Conservation (phyloP, 2,329 filamentous ascomycete species). For the Xylariaceae sp. region DNA sequence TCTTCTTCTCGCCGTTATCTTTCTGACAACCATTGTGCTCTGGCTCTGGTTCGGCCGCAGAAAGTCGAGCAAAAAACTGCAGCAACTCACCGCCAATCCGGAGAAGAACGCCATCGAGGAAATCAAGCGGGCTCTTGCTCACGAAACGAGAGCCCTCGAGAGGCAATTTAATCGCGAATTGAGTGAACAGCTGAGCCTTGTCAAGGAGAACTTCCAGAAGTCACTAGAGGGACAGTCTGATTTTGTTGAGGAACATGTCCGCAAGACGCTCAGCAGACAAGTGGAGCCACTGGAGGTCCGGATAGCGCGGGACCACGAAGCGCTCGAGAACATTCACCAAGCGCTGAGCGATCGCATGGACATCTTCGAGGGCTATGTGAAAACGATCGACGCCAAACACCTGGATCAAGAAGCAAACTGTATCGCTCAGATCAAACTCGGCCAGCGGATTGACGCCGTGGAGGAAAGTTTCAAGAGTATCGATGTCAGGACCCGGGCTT, state of each 20-base stretch:
- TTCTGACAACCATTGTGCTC: constrained; percentile 14
- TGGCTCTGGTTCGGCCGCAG: constrained; percentile 14
- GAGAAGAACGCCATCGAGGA: constrained; percentile 15
- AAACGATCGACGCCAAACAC: constrained; percentile 26
- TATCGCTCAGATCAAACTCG: constrained; percentile 22
- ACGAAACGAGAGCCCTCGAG: constrained; percentile 20
- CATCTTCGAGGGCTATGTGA: constrained; percentile 24
- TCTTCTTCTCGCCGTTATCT: constrained; percentile 13
- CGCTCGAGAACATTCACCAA: constrained; percentile 23
- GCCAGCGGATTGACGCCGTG: constrained; percentile 22
- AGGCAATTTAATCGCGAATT: constrained; percentile 18
- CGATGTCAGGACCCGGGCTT: constrained; percentile 22
- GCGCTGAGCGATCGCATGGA: constrained; percentile 24
- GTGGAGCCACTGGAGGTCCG: constrained; percentile 25
- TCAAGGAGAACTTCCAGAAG: constrained; percentile 22
- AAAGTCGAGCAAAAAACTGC: constrained; percentile 5
- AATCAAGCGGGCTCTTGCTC: constrained; percentile 14
- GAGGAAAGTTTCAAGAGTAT: constrained; percentile 21
- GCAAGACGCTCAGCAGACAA: constrained; percentile 23
- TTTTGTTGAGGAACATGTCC: constrained; percentile 20
- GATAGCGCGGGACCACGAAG: constrained; percentile 27
- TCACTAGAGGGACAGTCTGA: constrained; percentile 18
- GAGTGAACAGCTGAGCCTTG: constrained; percentile 12
- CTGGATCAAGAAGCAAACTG: constrained; percentile 27
- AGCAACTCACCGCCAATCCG: constrained; percentile 1